Conservation (phyloP, 345 rosid genomes). For the Lumnitzera racemosa region DNA sequence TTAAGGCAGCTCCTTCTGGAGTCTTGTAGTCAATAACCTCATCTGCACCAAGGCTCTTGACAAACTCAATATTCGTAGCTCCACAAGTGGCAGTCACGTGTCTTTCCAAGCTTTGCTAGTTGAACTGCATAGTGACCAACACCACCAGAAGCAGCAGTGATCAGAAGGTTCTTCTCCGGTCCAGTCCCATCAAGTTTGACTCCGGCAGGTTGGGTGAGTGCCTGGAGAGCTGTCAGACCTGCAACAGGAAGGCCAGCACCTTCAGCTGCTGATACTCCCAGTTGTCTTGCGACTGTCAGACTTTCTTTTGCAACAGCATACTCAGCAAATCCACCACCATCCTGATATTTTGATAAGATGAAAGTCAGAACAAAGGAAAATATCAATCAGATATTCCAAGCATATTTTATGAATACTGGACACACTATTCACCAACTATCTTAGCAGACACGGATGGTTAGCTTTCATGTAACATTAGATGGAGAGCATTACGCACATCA, state of each 20-base stretch:
- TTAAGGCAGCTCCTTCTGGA: constrained; percentile 64
- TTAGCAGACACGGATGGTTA: too few relatives aligned
- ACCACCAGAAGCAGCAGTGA: constrained; percentile 83
- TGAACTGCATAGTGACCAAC: constrained; percentile 82
- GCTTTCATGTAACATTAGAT: too few relatives aligned
- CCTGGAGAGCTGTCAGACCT: constrained; percentile 59
- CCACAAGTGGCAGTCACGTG: constrained; percentile 90
- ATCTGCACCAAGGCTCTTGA: constrained; percentile 70
- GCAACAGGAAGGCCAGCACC: constrained; percentile 61
- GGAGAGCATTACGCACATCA: too few relatives aligned
- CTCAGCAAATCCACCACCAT: constrained; percentile 55
- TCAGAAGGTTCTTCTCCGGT: constrained; percentile 40
- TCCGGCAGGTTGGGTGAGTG: constrained; percentile 49
- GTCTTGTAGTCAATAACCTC: constrained; percentile 80
- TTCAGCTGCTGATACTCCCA: constrained; percentile 62
- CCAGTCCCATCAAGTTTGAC: constrained; percentile 60
- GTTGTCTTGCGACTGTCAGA: constrained; percentile 44
- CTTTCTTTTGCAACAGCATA: constrained; percentile 53
- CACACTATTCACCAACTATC: too few relatives aligned
- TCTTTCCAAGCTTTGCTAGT: constrained; percentile 60
- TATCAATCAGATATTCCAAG: too few relatives aligned
- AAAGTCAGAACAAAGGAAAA: background rate
- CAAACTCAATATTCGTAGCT: constrained; percentile 54
- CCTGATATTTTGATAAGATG: constrained; percentile 20
- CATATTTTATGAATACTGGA: too few relatives aligned